Base-by-base conservation (phyloP, 306 rosid genomes). In the Hippophae rhamnoides region DNA sequence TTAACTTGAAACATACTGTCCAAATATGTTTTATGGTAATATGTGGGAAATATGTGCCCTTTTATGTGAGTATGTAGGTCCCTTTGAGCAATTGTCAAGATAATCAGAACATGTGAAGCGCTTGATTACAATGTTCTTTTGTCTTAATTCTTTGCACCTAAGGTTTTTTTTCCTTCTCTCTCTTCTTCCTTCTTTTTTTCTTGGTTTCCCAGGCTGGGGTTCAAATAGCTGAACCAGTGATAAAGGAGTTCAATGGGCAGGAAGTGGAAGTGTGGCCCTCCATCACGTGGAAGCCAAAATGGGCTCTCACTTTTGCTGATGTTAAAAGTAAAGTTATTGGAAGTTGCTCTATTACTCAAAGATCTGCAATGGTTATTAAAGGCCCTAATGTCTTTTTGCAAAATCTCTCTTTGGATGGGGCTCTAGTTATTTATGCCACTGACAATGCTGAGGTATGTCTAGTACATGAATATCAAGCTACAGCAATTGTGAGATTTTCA, bases 191-290 rank as follows among this genome's bases (percentile, higher is more conserved):
- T 18, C 23, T 18, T 18, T 18, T 18, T 57, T 57, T 52, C 53
- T 18, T 44, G 64, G 58, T 70, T 63, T 69, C 52, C 49, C 74
- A 92, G 99, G 94, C 77, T 55, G 99, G 99, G 56, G 81, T 86
- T 63, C 67, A 80, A 80, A 82, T 92, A 67, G 78, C 88, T 55
- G 86, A 88, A 71, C 95, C 99, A 23, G 82, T 73, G 56, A 10
- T 65, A 62, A 79, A 80, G 74, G 85, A 73, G 54, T 80, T 88
- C 69, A 88, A 84, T 46, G 85, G 90, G 62, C 99, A 86, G 73
- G 94, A 92, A 74, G 92, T 88, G 60, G 95, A 92, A 75, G 85
- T 88, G 47, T 92, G 99, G 99, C 82, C 96, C 56, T 79, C 77
- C 12, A 55, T 88, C 70, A 69, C 79, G 54, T 92, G 97, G 99